These are phyloP conservation scores for Pseudonitzschia multiseries DNA, from an alignment of 108 stramenopile genomes.

Conservation along the genomic window DNA sequence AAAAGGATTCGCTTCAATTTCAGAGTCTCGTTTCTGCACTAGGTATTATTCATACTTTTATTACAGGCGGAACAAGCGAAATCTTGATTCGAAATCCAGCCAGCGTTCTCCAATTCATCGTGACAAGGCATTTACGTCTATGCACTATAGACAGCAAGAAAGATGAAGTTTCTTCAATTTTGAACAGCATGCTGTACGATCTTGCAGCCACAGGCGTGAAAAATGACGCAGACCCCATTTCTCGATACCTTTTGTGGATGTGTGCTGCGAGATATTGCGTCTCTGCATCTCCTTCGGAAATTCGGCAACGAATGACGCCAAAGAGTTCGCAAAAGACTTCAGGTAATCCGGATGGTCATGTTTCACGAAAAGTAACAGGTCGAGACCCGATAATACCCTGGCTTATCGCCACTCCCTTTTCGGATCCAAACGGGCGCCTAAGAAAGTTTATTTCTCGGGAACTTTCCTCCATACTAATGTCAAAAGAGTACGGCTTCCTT, in stretches of 20 bases:
- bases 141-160: not conserved
- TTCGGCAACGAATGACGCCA: not conserved
- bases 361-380: not conserved
- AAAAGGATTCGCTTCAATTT: not conserved
- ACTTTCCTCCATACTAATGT: constrained; percentile 10
- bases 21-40: constrained; percentile 6
- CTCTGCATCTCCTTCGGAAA: constrained; percentile 4
- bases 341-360: not conserved
- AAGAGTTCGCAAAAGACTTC: not conserved
- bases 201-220: not conserved
- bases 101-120: not conserved
- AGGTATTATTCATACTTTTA: not conserved
- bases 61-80: not conserved
- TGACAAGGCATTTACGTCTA: not conserved
- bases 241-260: constrained; percentile 11
- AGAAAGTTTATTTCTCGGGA: constrained; percentile 18
- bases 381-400: constrained; percentile 14
- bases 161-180: constrained; percentile 11
- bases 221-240: constrained; percentile 6
- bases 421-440: constrained; percentile 21
- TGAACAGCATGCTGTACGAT: not conserved
- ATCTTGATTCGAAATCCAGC: not conserved
- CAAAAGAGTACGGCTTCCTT: constrained; percentile 19
- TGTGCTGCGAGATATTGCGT: constrained; percentile 12
- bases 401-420: constrained; percentile 24